phyloP scores from a whole-genome alignment of 1,284 basidiomycete genomes.

The Pascua sp. region DNA sequence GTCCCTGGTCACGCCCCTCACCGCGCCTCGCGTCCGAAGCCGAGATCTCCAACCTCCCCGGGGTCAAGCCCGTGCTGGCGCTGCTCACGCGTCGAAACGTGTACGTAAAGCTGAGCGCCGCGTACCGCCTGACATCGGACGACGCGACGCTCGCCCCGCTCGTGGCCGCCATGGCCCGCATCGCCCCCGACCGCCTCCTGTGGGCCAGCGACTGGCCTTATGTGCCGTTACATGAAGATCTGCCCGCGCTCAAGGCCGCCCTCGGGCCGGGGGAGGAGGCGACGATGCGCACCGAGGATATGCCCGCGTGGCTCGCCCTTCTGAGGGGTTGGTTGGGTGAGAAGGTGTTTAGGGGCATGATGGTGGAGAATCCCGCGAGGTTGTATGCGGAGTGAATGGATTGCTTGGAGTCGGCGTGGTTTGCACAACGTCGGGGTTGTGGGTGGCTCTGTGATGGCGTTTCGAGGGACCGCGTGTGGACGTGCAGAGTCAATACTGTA shows the following conservation, averaged over 20 bases:
- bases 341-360: slow-evolving; percentile 3
- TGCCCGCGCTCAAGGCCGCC: not conserved
- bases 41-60: not conserved
- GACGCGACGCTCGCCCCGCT: slow-evolving; percentile 6
- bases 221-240: slow-evolving; percentile 1
- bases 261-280: not conserved
- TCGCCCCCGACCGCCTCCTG: slow-evolving; percentile 1
- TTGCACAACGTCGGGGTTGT: too few species aligned
- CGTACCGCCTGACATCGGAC: slow-evolving; percentile 9
- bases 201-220: slow-evolving; percentile 14
- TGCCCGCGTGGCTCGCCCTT: slow-evolving; percentile 1
- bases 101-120: slow-evolving; percentile 8
- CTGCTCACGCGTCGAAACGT: slow-evolving; percentile 1
- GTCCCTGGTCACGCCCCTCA: slow-evolving; percentile 1
- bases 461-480: too few species aligned
- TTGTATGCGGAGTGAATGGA: slow-evolving; percentile 1
- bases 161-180: not conserved
- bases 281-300: slow-evolving; percentile 5
- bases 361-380: slow-evolving; percentile 5
- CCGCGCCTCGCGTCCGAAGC: not conserved
- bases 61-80: slow-evolving; percentile 3
- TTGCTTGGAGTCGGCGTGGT: too few species aligned
- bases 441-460: too few species aligned
- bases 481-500: too few species aligned
- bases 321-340: slow-evolving; percentile 9